phyloP scores from a whole-genome alignment of 2,329 filamentous ascomycete genomes.

The Epichloe glyceriae region DNA sequence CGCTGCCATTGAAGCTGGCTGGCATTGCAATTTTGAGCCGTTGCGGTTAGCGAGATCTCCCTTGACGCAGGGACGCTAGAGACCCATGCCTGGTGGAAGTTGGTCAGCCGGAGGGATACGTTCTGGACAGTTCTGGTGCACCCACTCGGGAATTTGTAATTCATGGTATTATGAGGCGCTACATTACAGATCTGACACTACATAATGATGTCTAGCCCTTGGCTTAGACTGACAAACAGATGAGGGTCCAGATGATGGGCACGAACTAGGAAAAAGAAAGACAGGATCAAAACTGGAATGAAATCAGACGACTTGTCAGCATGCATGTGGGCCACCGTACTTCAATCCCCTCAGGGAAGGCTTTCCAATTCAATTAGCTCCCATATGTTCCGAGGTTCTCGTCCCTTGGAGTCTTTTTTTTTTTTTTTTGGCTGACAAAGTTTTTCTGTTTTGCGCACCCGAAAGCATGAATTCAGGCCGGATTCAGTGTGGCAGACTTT shows the following conservation, averaged over 20 bases:
- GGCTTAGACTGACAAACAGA: background rate
- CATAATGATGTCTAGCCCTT: no score
- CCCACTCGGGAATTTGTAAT: background rate
- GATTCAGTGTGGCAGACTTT: background rate
- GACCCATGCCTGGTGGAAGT: background rate
- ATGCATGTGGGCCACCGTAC: background rate
- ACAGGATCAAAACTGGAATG: background rate
- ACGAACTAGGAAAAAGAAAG: background rate
- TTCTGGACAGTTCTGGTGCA: background rate
- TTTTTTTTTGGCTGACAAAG: no score
- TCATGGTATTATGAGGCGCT: background rate
- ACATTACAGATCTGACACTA: background rate
- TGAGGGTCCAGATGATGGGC: background rate
- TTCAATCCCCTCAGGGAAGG: background rate
- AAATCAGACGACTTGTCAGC: background rate
- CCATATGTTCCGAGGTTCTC: background rate
- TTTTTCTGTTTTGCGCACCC: no score
- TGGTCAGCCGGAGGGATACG: background rate
- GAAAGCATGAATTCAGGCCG: no score
- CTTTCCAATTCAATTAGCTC: background rate
- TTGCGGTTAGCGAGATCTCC: constrained; percentile 12
- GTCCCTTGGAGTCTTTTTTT: background rate
- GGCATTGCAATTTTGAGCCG: background rate
- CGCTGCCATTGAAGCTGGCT: background rate
- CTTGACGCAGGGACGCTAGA: background rate